phyloP scores from a whole-genome alignment of 108 stramenopile genomes.

The Cyclotella atomus region DNA sequence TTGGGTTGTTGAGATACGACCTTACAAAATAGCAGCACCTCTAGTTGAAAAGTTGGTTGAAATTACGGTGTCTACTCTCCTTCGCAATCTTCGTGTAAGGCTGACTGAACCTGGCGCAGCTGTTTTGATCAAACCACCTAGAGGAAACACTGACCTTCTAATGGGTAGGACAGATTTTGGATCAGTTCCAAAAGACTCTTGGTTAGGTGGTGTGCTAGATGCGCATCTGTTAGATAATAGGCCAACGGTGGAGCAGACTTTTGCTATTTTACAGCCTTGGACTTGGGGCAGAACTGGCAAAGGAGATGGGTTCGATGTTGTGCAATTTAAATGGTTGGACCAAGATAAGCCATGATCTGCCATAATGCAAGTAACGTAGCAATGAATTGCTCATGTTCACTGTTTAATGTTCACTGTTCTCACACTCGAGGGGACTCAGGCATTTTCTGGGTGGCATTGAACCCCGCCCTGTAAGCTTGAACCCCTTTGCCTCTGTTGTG shows the following conservation, averaged over 20 bases:
- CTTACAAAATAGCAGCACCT: slow-evolving; percentile 31
- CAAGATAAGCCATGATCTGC: too few relatives aligned
- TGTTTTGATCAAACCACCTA: slow-evolving; percentile 42
- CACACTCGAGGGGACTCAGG: too few relatives aligned
- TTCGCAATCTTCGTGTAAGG: slow-evolving; percentile 38
- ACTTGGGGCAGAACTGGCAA: slow-evolving; percentile 47
- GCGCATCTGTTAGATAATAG: slow-evolving; percentile 35
- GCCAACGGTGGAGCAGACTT: slow-evolving; percentile 32
- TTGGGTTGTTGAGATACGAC: slow-evolving; percentile 56
- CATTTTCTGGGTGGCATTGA: too few relatives aligned
- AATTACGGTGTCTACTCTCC: slow-evolving; percentile 46
- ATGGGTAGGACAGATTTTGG: slow-evolving; percentile 19
- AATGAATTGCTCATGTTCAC: too few relatives aligned
- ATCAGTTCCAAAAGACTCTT: slow-evolving; percentile 37
- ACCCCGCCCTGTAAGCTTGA: too few relatives aligned
- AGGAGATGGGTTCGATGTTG: slow-evolving; percentile 22
- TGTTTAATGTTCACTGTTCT: too few relatives aligned
- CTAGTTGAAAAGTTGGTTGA: slow-evolving; percentile 49
- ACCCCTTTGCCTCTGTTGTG: too few relatives aligned
- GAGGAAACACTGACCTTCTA: slow-evolving; percentile 23
- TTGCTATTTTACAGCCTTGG: slow-evolving; percentile 53
- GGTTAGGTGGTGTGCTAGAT: slow-evolving; percentile 56
- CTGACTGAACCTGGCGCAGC: slow-evolving; percentile 43
- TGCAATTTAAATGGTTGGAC: slow-evolving; percentile 6
- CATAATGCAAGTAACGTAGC: too few relatives aligned